Conservation (phyloP, 805 yeast species). For the Torulaspora gathmanii region DNA sequence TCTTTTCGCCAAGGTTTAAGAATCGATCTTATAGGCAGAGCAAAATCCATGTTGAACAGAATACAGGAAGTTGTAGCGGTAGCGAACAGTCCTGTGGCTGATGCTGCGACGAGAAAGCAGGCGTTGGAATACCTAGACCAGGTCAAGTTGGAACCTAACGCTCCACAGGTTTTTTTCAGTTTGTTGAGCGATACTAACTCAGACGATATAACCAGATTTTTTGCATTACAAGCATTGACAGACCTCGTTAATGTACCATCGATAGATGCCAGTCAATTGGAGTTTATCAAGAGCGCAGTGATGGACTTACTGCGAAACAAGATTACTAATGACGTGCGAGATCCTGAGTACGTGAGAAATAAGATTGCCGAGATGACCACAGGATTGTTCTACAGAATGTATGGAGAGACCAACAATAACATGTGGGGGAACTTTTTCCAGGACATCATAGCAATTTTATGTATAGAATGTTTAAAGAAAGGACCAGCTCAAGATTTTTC, state of each 20-base stretch:
- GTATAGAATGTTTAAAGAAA: slow-evolving; percentile 17
- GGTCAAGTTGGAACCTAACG: slow-evolving; percentile 26
- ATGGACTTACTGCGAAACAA: slow-evolving; percentile 25
- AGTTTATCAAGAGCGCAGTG: slow-evolving; percentile 23
- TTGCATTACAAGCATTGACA: slow-evolving; percentile 31
- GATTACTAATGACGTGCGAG: slow-evolving; percentile 17
- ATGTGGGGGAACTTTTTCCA: slow-evolving; percentile 33
- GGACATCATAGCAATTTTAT: slow-evolving; percentile 28
- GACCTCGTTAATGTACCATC: slow-evolving; percentile 21
- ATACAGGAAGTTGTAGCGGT: slow-evolving; percentile 84
- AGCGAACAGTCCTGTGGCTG: slow-evolving; percentile 68
- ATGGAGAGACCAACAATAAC: slow-evolving; percentile 31
- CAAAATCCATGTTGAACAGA: slow-evolving; percentile 39
- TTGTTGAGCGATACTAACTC: slow-evolving; percentile 24
- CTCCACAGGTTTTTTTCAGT: slow-evolving; percentile 27
- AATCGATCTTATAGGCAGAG: not conserved
- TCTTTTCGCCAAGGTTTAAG: not conserved
- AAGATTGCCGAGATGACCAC: slow-evolving; percentile 34
- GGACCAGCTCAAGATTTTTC: slow-evolving; percentile 26
- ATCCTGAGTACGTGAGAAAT: slow-evolving; percentile 34
- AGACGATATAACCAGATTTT: slow-evolving; percentile 32
- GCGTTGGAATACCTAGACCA: slow-evolving; percentile 37
- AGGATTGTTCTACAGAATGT: slow-evolving; percentile 32
- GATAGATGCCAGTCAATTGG: slow-evolving; percentile 15
- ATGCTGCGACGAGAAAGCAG: slow-evolving; percentile 55